Percentiles rank a stretch among this genome's conserved stretches.
Evolutionary conservation across 495 filamentous ascomycete genomes (phyloP).

Genomic region (Cladorrhinum samala): DNA sequence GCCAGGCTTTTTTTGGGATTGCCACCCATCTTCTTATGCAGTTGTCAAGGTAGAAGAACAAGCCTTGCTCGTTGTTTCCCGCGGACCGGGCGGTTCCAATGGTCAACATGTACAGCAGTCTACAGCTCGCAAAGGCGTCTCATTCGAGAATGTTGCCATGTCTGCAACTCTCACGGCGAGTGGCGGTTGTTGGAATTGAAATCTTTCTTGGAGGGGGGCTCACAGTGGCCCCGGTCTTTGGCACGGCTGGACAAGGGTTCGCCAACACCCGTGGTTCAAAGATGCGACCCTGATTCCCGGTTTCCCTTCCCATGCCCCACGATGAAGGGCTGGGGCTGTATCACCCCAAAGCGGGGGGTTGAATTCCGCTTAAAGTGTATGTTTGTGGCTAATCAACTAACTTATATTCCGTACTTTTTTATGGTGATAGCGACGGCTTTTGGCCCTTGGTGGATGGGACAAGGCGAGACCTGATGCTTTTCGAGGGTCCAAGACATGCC

Average conservation of each 20-base stretch:
- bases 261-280: slow-evolving; percentile 28
- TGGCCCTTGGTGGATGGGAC: too few species aligned
- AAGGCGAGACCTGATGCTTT: too few species aligned
- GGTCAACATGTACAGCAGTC: too few species aligned
- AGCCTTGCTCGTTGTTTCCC: too few species aligned
- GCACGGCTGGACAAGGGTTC: slow-evolving; percentile 24
- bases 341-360: slow-evolving; percentile 4
- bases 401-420: background rate
- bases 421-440: too few species aligned
- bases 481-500: too few species aligned
- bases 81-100: slow-evolving; percentile 2
- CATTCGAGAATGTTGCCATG: background rate
- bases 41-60: background rate
- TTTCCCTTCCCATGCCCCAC: slow-evolving; percentile 25
- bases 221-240: slow-evolving; percentile 15
- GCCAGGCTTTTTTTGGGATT: background rate
- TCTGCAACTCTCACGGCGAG: background rate
- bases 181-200: background rate
- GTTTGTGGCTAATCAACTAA: slow-evolving; percentile 18
- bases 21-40: background rate
- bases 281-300: slow-evolving; percentile 34
- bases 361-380: slow-evolving; percentile 21
- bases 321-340: slow-evolving; percentile 4
- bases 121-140: background rate
- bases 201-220: background rate